Evolutionary conservation across 257 asterid genomes (phyloP).

Genomic region (Linaria vulgaris): DNA sequence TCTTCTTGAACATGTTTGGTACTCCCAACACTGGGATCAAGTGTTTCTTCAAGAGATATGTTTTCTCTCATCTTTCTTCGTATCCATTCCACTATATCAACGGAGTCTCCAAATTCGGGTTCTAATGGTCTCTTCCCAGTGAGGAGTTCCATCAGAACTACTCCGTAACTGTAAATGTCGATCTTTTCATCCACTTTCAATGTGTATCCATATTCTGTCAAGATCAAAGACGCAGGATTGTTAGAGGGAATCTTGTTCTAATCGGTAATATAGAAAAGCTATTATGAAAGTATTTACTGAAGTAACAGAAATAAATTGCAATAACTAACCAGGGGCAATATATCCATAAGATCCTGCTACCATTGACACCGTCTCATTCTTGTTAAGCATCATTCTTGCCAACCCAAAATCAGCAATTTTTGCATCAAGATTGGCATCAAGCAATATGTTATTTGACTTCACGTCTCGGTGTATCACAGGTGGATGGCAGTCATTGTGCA

Average conservation of each 20-base stretch:
- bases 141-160: conserved; percentile 67
- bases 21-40: conserved; percentile 35
- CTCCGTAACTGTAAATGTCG: conserved; percentile 77
- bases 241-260: background rate
- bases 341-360: conserved; percentile 81
- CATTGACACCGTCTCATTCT: conserved; percentile 70
- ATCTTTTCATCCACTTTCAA: conserved; percentile 67
- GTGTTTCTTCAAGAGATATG: conserved; percentile 34
- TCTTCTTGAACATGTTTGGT: conserved; percentile 45
- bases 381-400: conserved; percentile 54
- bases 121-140: conserved; percentile 61
- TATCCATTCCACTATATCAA: conserved; percentile 45
- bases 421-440: conserved; percentile 63
- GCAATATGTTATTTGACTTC: conserved; percentile 61
- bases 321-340: conserved; percentile 68
- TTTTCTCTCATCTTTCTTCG: conserved; percentile 30
- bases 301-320: background rate
- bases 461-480: conserved; percentile 64
- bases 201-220: conserved; percentile 68
- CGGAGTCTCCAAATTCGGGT: conserved; percentile 50
- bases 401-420: conserved; percentile 67
- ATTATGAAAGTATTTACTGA: background rate
- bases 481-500: conserved; percentile 65
- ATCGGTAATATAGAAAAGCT: background rate
- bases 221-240: background rate